These are phyloP conservation scores for Diplodia sapinea DNA, from an alignment of 2,329 filamentous ascomycete species.

Conservation along the genomic window DNA sequence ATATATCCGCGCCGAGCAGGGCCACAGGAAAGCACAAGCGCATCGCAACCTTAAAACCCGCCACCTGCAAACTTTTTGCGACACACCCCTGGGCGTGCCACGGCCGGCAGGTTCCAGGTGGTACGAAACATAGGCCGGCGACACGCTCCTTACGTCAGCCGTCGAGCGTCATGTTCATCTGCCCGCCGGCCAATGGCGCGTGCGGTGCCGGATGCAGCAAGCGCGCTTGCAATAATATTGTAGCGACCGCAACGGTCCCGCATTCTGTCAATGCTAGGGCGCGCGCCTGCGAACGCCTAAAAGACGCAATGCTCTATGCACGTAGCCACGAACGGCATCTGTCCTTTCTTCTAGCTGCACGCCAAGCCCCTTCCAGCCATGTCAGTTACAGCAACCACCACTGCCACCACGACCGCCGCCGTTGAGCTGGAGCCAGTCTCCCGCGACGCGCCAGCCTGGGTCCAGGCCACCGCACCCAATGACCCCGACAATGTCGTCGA, in stretches of 20 bases:
- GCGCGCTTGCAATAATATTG: slow-evolving; percentile 4
- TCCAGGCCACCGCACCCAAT: slow-evolving; percentile 21
- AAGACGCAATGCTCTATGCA: slow-evolving; percentile 23
- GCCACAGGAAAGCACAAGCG: not conserved
- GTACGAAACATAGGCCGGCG: slow-evolving; percentile 4
- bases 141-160: slow-evolving; percentile 27
- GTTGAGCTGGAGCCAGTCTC: slow-evolving; percentile 15
- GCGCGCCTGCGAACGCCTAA: slow-evolving; percentile 12
- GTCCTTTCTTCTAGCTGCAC: not conserved
- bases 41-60: slow-evolving; percentile 24
- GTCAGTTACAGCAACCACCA: slow-evolving; percentile 23
- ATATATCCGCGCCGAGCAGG: slow-evolving; percentile 22
- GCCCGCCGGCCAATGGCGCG: not conserved
- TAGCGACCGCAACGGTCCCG: slow-evolving; percentile 16
- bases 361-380: slow-evolving; percentile 20
- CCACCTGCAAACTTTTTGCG: slow-evolving; percentile 24
- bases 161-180: not conserved
- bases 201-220: slow-evolving; percentile 19
- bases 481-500: slow-evolving; percentile 29
- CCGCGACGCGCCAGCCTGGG: slow-evolving; percentile 10
- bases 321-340: not conserved
- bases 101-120: slow-evolving; percentile 22
- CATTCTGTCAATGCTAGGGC: slow-evolving; percentile 28
- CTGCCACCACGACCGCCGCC: not conserved
- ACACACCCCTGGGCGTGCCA: slow-evolving; percentile 28